phyloP scores from a whole-genome alignment of 2,329 filamentous ascomycete genomes.

The Chaetomium olivaceum region DNA sequence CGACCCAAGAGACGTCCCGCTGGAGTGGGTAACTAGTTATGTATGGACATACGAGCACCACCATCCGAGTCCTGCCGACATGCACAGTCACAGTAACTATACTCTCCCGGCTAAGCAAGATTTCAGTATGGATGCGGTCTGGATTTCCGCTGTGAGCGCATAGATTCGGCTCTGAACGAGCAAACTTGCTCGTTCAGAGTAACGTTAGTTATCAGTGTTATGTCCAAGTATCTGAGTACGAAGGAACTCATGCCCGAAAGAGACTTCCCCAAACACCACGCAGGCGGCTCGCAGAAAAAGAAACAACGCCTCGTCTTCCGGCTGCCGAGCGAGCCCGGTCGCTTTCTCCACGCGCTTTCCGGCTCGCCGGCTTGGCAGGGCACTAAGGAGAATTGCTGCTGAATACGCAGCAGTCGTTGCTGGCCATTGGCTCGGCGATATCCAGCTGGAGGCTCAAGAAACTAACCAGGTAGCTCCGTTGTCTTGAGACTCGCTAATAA shows the following conservation, averaged over 20 bases:
- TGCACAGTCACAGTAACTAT: neutral
- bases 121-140: neutral
- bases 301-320: neutral
- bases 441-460: neutral
- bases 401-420: neutral
- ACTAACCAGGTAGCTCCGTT: neutral
- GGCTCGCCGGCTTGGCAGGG: slow-evolving; percentile 12
- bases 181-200: neutral
- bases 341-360: slow-evolving; percentile 1
- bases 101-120: neutral
- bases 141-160: neutral
- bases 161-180: too few species aligned
- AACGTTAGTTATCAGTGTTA: neutral
- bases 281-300: neutral
- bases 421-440: neutral
- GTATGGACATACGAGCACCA: neutral
- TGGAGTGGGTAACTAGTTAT: slow-evolving; percentile 2
- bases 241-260: too few species aligned
- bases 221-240: too few species aligned
- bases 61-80: slow-evolving; percentile 1
- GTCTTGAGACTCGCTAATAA: neutral
- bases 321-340: neutral
- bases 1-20: slow-evolving; percentile 13
- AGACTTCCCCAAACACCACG: too few species aligned
- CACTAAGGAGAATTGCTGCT: neutral